A percentile compares a stretch with the other conserved stretches of the same genome.
These are phyloP conservation scores for Barnettozyma siamensis DNA, from an alignment of 805 yeast genomes.

Conservation along the genomic window DNA sequence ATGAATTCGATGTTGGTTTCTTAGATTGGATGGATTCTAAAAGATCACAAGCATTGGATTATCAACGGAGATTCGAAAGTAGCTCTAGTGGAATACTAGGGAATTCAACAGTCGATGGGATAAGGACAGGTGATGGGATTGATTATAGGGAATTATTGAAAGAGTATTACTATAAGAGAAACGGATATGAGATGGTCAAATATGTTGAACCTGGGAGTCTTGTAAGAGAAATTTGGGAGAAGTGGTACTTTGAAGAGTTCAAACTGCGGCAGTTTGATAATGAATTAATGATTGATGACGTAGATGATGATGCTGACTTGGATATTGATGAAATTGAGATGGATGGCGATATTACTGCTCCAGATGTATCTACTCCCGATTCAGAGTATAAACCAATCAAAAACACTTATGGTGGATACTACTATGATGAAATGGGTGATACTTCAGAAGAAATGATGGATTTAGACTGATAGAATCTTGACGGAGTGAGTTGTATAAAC, in stretches of 20 bases:
- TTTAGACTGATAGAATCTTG: slow-evolving; percentile 17
- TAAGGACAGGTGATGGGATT: neutral
- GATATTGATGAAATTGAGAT: neutral
- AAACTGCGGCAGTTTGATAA: slow-evolving; percentile 10
- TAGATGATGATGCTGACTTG: neutral
- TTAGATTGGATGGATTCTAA: neutral
- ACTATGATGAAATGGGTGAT: slow-evolving; percentile 3
- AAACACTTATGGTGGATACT: slow-evolving; percentile 9
- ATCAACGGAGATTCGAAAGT: neutral
- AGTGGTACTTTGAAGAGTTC: slow-evolving; percentile 24
- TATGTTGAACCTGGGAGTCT: neutral
- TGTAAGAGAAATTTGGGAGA: slow-evolving; percentile 21
- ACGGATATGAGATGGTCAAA: slow-evolving; percentile 3
- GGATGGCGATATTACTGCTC: neutral
- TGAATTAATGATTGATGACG: slow-evolving; percentile 10
- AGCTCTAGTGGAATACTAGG: too few relatives aligned
- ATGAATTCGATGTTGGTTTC: neutral
- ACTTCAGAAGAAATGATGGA: slow-evolving; percentile 19
- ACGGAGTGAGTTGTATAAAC: too few relatives aligned
- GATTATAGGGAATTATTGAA: slow-evolving; percentile 3
- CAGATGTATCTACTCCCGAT: too few relatives aligned
- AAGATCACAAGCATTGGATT: neutral
- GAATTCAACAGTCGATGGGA: too few relatives aligned
- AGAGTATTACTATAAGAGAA: slow-evolving; percentile 6
- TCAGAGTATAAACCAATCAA: neutral